These are phyloP conservation scores for Citrus hindsii DNA, from an alignment of 345 rosid genomes.

Conservation along the genomic window DNA sequence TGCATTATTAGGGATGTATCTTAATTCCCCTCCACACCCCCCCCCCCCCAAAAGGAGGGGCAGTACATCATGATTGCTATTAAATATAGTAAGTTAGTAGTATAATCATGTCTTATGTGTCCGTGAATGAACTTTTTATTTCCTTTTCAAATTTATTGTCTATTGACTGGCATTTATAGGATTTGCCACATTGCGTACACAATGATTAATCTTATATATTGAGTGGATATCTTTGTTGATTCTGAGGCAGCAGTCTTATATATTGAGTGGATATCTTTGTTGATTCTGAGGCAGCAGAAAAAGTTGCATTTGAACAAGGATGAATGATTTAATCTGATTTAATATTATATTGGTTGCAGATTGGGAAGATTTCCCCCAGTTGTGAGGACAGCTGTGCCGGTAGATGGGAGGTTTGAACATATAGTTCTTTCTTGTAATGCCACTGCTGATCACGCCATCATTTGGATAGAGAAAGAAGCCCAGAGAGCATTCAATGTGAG, in stretches of 20 bases:
- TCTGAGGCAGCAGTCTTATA: background rate
- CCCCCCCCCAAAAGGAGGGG: background rate
- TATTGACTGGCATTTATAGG: background rate
- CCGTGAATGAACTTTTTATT: background rate
- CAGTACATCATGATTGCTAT: background rate
- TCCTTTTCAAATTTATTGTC: background rate
- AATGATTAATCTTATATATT: background rate
- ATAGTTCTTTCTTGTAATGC: constrained; percentile 93
- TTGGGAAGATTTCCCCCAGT: constrained; percentile 84
- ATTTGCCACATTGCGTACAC: background rate
- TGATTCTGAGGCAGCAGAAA: background rate
- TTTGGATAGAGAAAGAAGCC: constrained; percentile 92
- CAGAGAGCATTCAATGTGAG: constrained; percentile 73
- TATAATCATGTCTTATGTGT: background rate
- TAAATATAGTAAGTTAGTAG: background rate
- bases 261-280: background rate
- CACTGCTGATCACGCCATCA: constrained; percentile 87
- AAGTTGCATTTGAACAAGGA: background rate
- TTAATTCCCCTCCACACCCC: background rate
- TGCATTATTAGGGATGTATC: background rate
- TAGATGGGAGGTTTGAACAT: constrained; percentile 95
- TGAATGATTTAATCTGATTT: background rate
- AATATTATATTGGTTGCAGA: constrained; percentile 33
- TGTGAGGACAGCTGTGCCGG: constrained; percentile 92
- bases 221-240: background rate